A percentile compares a stretch with the other conserved stretches of the same genome.
phyloP scores from a whole-genome alignment of 768 basidiomycete genomes.

The Scleroderma bovista region DNA sequence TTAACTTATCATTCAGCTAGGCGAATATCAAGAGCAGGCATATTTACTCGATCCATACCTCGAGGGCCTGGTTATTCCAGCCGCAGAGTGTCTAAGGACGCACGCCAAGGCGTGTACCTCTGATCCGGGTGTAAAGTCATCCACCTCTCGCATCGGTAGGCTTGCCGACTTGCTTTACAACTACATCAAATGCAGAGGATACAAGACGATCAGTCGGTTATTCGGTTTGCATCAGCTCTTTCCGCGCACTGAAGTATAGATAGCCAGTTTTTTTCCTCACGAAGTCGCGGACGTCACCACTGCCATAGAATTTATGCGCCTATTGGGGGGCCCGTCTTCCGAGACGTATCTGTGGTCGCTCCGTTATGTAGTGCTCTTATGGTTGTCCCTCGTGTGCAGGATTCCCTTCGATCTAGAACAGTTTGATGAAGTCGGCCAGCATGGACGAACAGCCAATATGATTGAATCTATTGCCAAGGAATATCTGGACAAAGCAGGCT shows the following conservation, averaged over 20 bases:
- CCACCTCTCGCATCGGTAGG: constrained; percentile 40
- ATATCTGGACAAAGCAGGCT: constrained; percentile 61
- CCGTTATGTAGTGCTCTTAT: constrained; percentile 79
- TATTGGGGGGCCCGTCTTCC: constrained; percentile 39
- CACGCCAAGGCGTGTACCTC: constrained; percentile 42
- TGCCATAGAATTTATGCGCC: constrained; percentile 59
- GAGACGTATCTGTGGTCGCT: constrained; percentile 62
- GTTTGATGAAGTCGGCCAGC: constrained; percentile 61
- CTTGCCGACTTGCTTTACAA: constrained; percentile 65
- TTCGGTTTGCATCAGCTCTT: constrained; percentile 4
- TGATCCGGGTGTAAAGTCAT: constrained; percentile 20
- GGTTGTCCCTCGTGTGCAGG: constrained; percentile 92
- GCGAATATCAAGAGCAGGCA: constrained; percentile 88
- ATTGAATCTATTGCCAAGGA: constrained; percentile 56
- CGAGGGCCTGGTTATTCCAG: constrained; percentile 71
- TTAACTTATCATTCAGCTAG: constrained; percentile 49
- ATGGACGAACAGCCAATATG: constrained; percentile 46
- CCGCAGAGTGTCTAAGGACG: constrained; percentile 56
- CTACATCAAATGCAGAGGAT: constrained; percentile 83
- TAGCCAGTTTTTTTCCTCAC: constrained; percentile 94
- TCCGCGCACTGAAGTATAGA: constrained; percentile 10
- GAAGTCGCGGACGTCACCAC: constrained; percentile 77
- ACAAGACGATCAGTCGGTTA: constrained; percentile 83
- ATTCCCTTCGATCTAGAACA: constrained; percentile 89
- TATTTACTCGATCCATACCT: constrained; percentile 89